Percentiles rank a stretch among this genome's conserved stretches.
Evolutionary conservation across 129 eudicot genomes (phyloP).

Genomic region (Logfia minima): DNA sequence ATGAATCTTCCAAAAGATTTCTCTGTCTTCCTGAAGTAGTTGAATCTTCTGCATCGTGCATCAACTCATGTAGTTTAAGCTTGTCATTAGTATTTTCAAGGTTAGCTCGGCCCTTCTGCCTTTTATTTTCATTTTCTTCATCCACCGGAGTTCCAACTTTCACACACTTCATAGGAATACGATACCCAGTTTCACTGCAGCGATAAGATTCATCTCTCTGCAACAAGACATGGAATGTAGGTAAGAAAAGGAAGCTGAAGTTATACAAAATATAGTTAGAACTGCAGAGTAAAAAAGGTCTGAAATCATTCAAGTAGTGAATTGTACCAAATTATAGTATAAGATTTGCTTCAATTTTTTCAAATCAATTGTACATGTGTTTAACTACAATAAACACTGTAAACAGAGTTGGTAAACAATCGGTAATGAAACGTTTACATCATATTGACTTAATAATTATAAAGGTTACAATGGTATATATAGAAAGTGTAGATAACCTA

Average conservation of each 20-base stretch:
- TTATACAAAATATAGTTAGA: too few species aligned
- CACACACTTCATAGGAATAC: constrained; percentile 75
- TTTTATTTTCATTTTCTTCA: constrained; percentile 32
- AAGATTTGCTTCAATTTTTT: neutral
- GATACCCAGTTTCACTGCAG: constrained; percentile 96
- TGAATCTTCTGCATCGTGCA: constrained; percentile 19
- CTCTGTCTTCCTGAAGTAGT: neutral
- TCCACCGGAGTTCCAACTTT: constrained; percentile 39
- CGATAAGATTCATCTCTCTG: constrained; percentile 70
- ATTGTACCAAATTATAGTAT: neutral
- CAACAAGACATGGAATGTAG: constrained; percentile 4
- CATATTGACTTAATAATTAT: neutral
- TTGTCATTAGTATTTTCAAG: constrained; percentile 37
- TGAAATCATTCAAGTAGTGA: neutral
- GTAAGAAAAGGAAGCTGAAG: neutral
- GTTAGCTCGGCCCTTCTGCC: constrained; percentile 42
- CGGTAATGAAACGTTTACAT: neutral
- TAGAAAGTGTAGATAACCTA: neutral
- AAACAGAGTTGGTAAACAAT: neutral
- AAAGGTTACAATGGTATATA: neutral
- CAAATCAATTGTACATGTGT: too few species aligned
- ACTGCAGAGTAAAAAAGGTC: neutral
- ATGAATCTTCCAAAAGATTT: constrained; percentile 47
- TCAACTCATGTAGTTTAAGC: constrained; percentile 11
- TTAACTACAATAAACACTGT: neutral